phyloP scores from a whole-genome alignment of 1,139 yeast genomes.

The Taphrina populina region DNA sequence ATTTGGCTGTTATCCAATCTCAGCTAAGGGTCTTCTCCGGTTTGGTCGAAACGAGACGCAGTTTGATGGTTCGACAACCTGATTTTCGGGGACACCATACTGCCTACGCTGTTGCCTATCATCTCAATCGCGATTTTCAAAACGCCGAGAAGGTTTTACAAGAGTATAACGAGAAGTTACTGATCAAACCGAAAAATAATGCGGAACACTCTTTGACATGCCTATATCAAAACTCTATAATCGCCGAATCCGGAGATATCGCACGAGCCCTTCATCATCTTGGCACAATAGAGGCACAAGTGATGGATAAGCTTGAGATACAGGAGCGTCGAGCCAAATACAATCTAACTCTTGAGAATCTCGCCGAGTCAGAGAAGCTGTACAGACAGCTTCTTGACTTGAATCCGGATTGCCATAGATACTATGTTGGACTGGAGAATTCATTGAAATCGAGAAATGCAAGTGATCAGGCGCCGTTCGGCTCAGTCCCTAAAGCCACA shows the following conservation, averaged over 20 bases:
- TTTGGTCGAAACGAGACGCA: constrained; percentile 58
- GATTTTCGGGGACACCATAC: constrained; percentile 94
- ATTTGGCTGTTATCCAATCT: constrained; percentile 73
- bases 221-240: constrained; percentile 66
- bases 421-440: constrained; percentile 65
- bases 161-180: constrained; percentile 4
- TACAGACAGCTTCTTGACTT: constrained; percentile 73
- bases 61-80: constrained; percentile 69
- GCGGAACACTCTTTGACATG: constrained; percentile 42
- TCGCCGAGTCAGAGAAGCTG: constrained; percentile 63
- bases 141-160: constrained; percentile 67
- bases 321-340: constrained; percentile 69
- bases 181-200: constrained; percentile 26
- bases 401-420: constrained; percentile 75
- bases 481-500: neutral
- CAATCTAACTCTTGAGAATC: constrained; percentile 49
- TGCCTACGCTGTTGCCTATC: constrained; percentile 80
- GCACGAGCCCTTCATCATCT: constrained; percentile 64
- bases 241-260: constrained; percentile 64
- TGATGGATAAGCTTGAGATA: constrained; percentile 55
- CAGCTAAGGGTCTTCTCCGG: constrained; percentile 73
- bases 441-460: constrained; percentile 50
- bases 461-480: constrained; percentile 43
- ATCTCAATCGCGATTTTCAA: constrained; percentile 63
- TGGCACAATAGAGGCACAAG: constrained; percentile 53